Evolutionary conservation across 441 rosid genomes (phyloP), one percentile per base, ranked within the genome.

Genomic region (Brassica balearica): DNA sequence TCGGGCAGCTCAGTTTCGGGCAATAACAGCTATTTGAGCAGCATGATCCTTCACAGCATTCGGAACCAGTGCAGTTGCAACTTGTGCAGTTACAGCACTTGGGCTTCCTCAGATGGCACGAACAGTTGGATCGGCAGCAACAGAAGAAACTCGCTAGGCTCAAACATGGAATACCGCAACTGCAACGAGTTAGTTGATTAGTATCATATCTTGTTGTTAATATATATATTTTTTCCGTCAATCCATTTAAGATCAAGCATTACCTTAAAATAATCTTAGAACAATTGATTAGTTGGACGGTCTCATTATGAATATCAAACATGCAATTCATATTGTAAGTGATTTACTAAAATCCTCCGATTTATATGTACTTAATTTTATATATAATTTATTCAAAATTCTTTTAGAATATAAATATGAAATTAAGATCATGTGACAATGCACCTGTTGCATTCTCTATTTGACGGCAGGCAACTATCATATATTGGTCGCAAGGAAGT

Each of bases 91-190:
- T 34, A 29, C 86, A 23, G 87, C 93, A 86, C 43, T 77, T 71
- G 0, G 93, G 89, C 77, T 82, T 74, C 77, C 75, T 81, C 8
- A 77, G 65, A 59, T 72, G 82, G 79, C 85, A 82, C 6, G 90
- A 85, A 73, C 92, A 86, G 34, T 66, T 69, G 60, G 97, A 86
- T 78, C 34, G 80, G 72, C 93, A 90, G 89, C 93, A 88, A 69
- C 97, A 90, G 76, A 90, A 89, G 53, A 90, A 83, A 89, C 90
- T 88, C 17, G 87, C 87, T 66, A 90, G 71, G 68, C 79, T 88
- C 66, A 86, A 86, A 63, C 94, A 87, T 43, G 92, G 87, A 10
- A 77, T 60, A 78, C 90, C 85, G 43, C 94, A 85, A 93, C 84
- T 85, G 43, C 70, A 78, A 32, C 0, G 5, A 17, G 53, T 36